Percentiles rank a stretch among this genome's conserved stretches.
Conservation (phyloP, 2,329 filamentous ascomycete genomes). For the Cladobotryum mycophilum region DNA sequence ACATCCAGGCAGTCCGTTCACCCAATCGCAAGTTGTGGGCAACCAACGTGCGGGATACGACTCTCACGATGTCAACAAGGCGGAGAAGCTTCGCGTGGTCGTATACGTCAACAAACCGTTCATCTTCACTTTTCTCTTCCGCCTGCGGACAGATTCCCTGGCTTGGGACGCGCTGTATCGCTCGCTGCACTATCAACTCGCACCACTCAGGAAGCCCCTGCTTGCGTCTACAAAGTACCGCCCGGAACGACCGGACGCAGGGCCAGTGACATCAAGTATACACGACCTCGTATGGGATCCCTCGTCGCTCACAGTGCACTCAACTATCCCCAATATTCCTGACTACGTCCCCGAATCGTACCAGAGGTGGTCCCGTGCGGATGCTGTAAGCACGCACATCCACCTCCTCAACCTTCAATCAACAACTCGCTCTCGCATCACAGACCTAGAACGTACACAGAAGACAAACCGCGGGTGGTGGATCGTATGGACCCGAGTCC, state of each 20-base stretch:
- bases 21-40: slow-evolving; percentile 29
- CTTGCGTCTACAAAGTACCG: slow-evolving; percentile 51
- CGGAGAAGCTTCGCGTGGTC: slow-evolving; percentile 57
- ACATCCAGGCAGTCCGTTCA: slow-evolving; percentile 28
- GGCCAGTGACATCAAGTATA: slow-evolving; percentile 36
- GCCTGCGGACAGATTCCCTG: slow-evolving; percentile 49
- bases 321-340: slow-evolving; percentile 62
- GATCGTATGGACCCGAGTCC: slow-evolving; percentile 59
- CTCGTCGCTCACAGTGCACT: slow-evolving; percentile 48
- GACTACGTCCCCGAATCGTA: slow-evolving; percentile 28
- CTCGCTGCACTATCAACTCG: slow-evolving; percentile 55
- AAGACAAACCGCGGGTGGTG: slow-evolving; percentile 65
- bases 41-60: slow-evolving; percentile 26
- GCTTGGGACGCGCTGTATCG: slow-evolving; percentile 51
- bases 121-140: slow-evolving; percentile 70
- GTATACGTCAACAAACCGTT: slow-evolving; percentile 71
- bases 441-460: slow-evolving; percentile 53
- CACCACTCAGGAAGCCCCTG: slow-evolving; percentile 51
- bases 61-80: slow-evolving; percentile 47
- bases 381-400: slow-evolving; percentile 59
- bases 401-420: slow-evolving; percentile 54
- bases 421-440: slow-evolving; percentile 34
- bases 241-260: slow-evolving; percentile 37
- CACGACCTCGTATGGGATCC: slow-evolving; percentile 61
- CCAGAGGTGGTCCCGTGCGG: slow-evolving; percentile 50